phyloP scores from a whole-genome alignment of 495 filamentous ascomycete species.

The Xanthoparmelia taractica region DNA sequence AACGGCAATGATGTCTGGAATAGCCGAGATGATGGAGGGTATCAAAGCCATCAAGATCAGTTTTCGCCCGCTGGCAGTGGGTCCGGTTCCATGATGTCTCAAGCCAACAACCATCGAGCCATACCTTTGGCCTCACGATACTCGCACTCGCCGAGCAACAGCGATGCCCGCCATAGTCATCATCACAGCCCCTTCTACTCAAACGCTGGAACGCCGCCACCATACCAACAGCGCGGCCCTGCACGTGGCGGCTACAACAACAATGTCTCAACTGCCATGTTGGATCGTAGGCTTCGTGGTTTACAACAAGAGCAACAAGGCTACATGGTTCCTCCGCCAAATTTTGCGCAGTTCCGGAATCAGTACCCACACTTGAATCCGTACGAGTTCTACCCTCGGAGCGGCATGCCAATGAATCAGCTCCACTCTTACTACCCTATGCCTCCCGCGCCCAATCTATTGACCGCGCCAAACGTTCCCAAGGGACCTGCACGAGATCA shows the following conservation, averaged over 20 bases:
- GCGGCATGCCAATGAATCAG: conserved; percentile 34
- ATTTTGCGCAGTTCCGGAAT: conserved; percentile 35
- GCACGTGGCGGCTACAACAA: conserved; percentile 33
- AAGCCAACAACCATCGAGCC: conserved; percentile 10
- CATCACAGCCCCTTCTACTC: conserved; percentile 54
- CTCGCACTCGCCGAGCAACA: conserved; percentile 48
- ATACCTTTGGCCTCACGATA: conserved; percentile 31
- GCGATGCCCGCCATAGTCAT: conserved; percentile 44
- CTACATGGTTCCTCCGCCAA: conserved; percentile 28
- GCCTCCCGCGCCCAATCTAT: conserved; percentile 25
- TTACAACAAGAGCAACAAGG: conserved; percentile 46
- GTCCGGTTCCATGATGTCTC: conserved; percentile 13
- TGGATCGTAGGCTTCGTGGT: conserved; percentile 45
- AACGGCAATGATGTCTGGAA: conserved; percentile 11
- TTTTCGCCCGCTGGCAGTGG: conserved; percentile 17
- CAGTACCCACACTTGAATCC: conserved; percentile 32
- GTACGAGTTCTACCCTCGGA: conserved; percentile 38
- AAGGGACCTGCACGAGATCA: conserved; percentile 53
- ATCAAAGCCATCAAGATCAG: conserved; percentile 6
- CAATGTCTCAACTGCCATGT: conserved; percentile 31
- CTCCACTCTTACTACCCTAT: conserved; percentile 31
- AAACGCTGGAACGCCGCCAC: conserved; percentile 41
- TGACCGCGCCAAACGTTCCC: conserved; percentile 36
- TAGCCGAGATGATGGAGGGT: conserved; percentile 6
- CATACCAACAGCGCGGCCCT: conserved; percentile 39